These are phyloP conservation scores for Dryas alaskensis DNA, from an alignment of 306 rosid genomes.

Conservation along the genomic window DNA sequence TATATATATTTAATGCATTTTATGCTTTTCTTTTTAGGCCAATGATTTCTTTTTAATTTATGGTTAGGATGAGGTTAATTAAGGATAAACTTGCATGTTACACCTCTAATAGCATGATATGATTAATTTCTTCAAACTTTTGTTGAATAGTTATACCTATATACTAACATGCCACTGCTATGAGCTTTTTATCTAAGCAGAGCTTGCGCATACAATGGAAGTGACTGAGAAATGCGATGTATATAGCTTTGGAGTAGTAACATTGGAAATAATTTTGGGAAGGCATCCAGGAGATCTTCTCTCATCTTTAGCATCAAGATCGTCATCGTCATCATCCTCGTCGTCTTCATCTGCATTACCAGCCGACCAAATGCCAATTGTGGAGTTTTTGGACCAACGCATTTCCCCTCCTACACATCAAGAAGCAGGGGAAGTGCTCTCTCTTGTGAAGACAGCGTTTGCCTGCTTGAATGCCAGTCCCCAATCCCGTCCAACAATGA, in stretches of 20 bases:
- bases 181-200: not conserved
- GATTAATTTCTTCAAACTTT: not conserved
- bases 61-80: too few relatives aligned
- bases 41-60: too few relatives aligned
- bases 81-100: too few relatives aligned
- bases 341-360: not conserved
- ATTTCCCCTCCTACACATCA: not conserved
- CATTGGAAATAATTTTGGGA: conserved; percentile 25
- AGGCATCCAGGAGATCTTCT: conserved; percentile 1
- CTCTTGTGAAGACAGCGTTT: not conserved
- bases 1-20: too few relatives aligned
- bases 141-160: not conserved
- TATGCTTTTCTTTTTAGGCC: too few relatives aligned
- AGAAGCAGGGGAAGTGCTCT: not conserved
- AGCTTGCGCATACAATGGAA: conserved; percentile 18
- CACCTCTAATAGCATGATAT: too few relatives aligned
- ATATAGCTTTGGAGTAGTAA: conserved; percentile 21
- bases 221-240: conserved; percentile 16
- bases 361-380: not conserved
- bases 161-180: not conserved
- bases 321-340: not conserved
- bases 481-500: conserved; percentile 16
- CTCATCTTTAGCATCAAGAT: not conserved
- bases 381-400: conserved; percentile 16
- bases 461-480: not conserved